Evolutionary conservation across 352 stramenopile species (phyloP), one percentile per base, ranked within the genome.

Genomic region (Globisporangium cystogenes): DNA sequence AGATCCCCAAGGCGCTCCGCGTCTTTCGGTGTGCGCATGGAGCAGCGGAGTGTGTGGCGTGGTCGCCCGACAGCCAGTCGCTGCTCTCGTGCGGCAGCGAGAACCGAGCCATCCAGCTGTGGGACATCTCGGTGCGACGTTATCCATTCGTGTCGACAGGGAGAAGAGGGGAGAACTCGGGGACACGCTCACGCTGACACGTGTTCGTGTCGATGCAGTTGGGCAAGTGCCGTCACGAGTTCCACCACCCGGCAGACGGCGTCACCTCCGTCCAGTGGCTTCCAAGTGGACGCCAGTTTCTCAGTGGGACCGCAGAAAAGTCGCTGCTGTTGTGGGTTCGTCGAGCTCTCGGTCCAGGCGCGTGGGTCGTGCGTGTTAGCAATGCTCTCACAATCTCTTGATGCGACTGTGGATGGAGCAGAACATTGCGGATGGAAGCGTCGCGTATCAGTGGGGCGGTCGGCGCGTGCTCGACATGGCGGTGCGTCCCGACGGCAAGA

Each of bases 321-420:
- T 88, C 76, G 12, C 65, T 93, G 12, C 53, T 90, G 31, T 42
- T 93, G 21, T 90, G 82, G 82, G 82, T 93, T 70, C n/a, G 71
- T 16, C 48, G 16, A 12, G 29, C 6, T 42, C 26, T 42, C 26
- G 1, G 10, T 24, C 12, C 3, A 5, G 26, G 2, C 26, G 26
- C 24, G 6, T 7, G 33, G 8, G 11, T 29, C 33, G 48, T 14
- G 11, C 15, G 33, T 18, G 33, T n/a, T n/a, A 16, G 1, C 33
- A 39, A 18, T 18, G 33, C 14, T 18, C 33, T 39, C 33, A 36
- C 4, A 23, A 11, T 15, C 23, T 48, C 15, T 10, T 2, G 39
- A 23, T 24, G 47, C 27, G 35, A 4, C 8, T 42, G 26, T 50
- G 45, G 4, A 42, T 26, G 10, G 31, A 33, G 6, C 42, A 90